Percentiles rank a stretch among this genome's conserved stretches.
These are phyloP conservation scores for Colletotrichum falcatum DNA, from an alignment of 2,329 filamentous ascomycete species.

Conservation along the genomic window DNA sequence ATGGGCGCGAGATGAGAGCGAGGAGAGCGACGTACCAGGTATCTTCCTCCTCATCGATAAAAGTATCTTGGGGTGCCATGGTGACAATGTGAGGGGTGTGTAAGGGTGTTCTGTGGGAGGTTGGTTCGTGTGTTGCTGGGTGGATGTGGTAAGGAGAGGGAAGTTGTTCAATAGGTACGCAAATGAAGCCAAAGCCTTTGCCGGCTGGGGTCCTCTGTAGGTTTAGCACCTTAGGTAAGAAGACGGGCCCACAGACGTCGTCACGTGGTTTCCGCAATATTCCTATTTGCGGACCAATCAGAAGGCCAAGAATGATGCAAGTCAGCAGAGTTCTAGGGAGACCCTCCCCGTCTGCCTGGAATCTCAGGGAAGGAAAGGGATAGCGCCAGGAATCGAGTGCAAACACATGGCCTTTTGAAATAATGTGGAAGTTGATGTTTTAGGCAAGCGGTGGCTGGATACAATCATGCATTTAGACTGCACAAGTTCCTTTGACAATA, in stretches of 20 bases:
- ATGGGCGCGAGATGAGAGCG: constrained; percentile 20
- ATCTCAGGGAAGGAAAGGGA: not conserved
- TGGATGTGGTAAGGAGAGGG: constrained; percentile 42
- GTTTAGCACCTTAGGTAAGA: constrained; percentile 34
- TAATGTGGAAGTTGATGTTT: not conserved
- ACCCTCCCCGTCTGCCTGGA: constrained; percentile 15
- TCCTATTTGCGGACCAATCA: constrained; percentile 14
- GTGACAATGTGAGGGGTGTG: constrained; percentile 44
- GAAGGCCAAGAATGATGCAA: constrained; percentile 23
- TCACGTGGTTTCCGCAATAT: constrained; percentile 9
- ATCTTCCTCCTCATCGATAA: constrained; percentile 79
- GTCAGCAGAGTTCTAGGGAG: constrained; percentile 32
- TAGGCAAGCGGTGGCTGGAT: too few relatives aligned
- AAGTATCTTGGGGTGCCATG: constrained; percentile 78
- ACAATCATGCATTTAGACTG: not conserved
- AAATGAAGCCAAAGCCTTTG: constrained; percentile 41
- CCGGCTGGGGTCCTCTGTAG: constrained; percentile 35
- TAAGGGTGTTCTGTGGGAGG: constrained; percentile 22
- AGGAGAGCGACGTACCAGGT: constrained; percentile 65
- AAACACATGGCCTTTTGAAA: not conserved
- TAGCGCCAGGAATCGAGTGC: not conserved
- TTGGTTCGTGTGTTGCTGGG: constrained; percentile 28
- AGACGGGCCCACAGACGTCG: not conserved
- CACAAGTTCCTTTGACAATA: not conserved
- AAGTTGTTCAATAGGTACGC: constrained; percentile 40